These are phyloP conservation scores for Xenosphaeropsis pyriputrescens DNA, from an alignment of 2,329 filamentous ascomycete genomes.

Conservation along the genomic window DNA sequence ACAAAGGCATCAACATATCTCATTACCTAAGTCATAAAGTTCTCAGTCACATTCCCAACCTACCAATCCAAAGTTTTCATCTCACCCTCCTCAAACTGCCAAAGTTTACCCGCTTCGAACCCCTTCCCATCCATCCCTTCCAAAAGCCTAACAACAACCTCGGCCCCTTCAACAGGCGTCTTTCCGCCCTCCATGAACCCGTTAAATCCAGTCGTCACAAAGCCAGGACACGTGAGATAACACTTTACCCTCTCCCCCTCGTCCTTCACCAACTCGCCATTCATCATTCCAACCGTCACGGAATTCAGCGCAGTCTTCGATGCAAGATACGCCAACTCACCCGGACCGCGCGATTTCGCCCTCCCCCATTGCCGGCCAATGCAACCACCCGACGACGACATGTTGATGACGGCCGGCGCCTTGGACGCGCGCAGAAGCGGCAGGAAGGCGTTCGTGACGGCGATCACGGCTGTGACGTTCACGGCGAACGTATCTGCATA, in stretches of 20 bases:
- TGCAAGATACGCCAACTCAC: conserved; percentile 15
- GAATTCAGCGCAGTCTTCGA: conserved; percentile 23
- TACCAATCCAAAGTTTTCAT: conserved; percentile 15
- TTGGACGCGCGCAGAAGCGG: conserved; percentile 14
- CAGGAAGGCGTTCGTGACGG: conserved; percentile 17
- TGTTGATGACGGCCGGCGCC: conserved; percentile 17
- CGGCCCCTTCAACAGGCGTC: conserved; percentile 12
- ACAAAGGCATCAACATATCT: too few species aligned
- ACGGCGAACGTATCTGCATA: conserved; percentile 20
- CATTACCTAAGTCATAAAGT: too few species aligned
- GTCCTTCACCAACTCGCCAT: conserved; percentile 4
- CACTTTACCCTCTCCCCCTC: conserved; percentile 5
- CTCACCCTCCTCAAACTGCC: conserved; percentile 12
- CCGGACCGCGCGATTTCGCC: conserved; percentile 1
- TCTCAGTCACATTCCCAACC: neutral
- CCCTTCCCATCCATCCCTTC: conserved; percentile 4
- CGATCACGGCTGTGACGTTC: conserved; percentile 27
- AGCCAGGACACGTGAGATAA: conserved; percentile 9
- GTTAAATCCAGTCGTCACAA: conserved; percentile 15
- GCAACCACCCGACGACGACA: conserved; percentile 17
- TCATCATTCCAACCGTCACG: conserved; percentile 16
- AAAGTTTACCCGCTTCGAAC: conserved; percentile 9
- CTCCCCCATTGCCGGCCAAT: conserved; percentile 11
- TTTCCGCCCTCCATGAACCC: conserved; percentile 7
- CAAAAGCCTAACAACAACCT: conserved; percentile 11